phyloP scores from a whole-genome alignment of 805 yeast species.

The Candida jianshihensis region DNA sequence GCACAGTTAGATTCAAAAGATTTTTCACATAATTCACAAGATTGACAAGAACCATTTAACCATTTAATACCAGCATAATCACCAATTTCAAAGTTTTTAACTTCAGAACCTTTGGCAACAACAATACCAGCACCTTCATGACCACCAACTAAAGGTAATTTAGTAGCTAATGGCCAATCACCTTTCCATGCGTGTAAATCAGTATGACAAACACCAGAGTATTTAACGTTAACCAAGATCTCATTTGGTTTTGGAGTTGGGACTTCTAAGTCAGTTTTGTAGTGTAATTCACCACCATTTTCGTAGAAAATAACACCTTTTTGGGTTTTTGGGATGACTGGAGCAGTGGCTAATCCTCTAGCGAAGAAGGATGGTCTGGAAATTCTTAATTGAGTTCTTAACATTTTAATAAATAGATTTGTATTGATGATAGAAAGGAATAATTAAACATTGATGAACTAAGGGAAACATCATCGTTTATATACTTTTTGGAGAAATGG shows the following conservation, averaged over 20 bases:
- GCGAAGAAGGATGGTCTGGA: slow-evolving; percentile 1
- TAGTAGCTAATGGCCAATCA: slow-evolving; percentile 51
- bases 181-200: slow-evolving; percentile 51
- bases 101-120: slow-evolving; percentile 53
- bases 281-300: slow-evolving; percentile 37
- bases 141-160: slow-evolving; percentile 60
- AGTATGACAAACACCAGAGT: slow-evolving; percentile 63
- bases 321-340: slow-evolving; percentile 33
- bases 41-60: slow-evolving; percentile 60
- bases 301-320: slow-evolving; percentile 45
- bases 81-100: slow-evolving; percentile 52
- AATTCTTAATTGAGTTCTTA: slow-evolving; percentile 2
- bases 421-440: too few relatives aligned
- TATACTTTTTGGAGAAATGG: too few relatives aligned
- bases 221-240: slow-evolving; percentile 46
- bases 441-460: background rate
- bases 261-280: slow-evolving; percentile 40
- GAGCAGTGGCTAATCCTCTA: slow-evolving; percentile 4
- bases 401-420: background rate
- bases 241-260: slow-evolving; percentile 50
- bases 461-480: too few relatives aligned
- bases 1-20: slow-evolving; percentile 59
- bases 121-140: slow-evolving; percentile 71
- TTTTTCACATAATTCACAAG: slow-evolving; percentile 55
- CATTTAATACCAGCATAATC: slow-evolving; percentile 63